Base-by-base conservation (phyloP, 192 early-diverging fungal genomes). In the Diversispora eburnea region DNA sequence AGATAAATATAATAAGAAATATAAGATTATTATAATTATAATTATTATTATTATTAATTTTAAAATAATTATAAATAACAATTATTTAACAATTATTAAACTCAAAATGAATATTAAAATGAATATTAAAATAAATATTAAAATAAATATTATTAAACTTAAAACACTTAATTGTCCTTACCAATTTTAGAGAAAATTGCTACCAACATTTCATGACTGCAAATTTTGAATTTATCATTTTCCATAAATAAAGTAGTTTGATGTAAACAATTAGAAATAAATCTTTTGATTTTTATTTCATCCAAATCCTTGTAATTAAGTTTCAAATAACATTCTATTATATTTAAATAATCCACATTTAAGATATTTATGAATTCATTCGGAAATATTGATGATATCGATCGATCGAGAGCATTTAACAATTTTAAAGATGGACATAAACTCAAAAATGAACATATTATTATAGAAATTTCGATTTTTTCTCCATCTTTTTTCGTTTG, bases 221-320 rank as follows among this genome's bases (percentile, higher is more conserved):
- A 45, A 42, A 41, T 54, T n/a, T 72, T 61, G 9, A 51, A 60
- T n/a, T 6, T 45, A 19, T 73, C 42, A 42, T 73, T 73, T 73
- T 73, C 72, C 13, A 73, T 17, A 45, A 73, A 52, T 54, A 73
- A 64, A 8, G 60, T 64, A 5, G 62, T 33, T 48, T 73, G 46
- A 64, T 73, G 72, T n/a, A 73, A 39, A 73, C 41, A 63, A 52
- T n/a, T 22, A 4, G 61, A 54, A 55, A 73, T 63, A 64, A 73
- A 73, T 33, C 19, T 45, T 48, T 64, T 73, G 12, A 49, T 7
- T 19, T 64, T 13, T 13, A 64, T 48, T 22, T 20, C 39, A 3
- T 48, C 47, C 5, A 20, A 42, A 60, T 62, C n/a, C 10, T 63
- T 25, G 42, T 25, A 12, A 52, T 63, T 43, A 42, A 4, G 7